Base-by-base conservation (phyloP, 208 protist species). In the Lotmaria passim region DNA sequence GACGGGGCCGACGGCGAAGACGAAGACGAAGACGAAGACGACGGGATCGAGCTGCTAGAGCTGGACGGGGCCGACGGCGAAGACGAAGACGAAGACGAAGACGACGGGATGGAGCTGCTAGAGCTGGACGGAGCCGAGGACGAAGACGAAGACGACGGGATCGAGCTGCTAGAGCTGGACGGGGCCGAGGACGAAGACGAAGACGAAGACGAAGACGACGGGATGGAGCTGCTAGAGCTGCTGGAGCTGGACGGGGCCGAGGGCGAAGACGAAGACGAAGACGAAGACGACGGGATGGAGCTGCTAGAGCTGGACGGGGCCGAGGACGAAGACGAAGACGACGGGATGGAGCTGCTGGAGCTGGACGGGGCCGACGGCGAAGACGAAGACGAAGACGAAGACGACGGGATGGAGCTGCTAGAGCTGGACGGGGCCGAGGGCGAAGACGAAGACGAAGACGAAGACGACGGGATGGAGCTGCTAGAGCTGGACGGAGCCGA, bases 271-370 rank as follows among this genome's bases (percentile, higher is more conserved):
- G 58, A 38, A 3, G 44, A 51, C 57, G n/a, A 50, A 7, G 44
- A 50, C 44, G 44, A 14, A 34, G 14, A 30, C 0, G 33, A 2
- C 41, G 24, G 17, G 11, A 23, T 4, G 7, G 38, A 60, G 47
- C 34, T 56, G 34, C 38, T 47, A 0, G 33, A 34, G 50, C 24
- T 38, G 23, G 57, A 30, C 14, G 57, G 3, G 2, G 15, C 1
- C 23, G 52, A 55, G 3, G 50, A 47, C 15, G 38, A 61, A 12
- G 53, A 70, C 12, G 53, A 62, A 2, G 43, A 60, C 17, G 63
- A 48, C n/a, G 60, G 38, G 19, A 4, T 56, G 19, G 43, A 51
- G 36, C 36, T 46, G 62, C 50, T 58, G 0, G 39, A 59, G 39
- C 30, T 62, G n/a, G n/a, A n/a, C n/a, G n/a, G n/a, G n/a, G n/a